These are phyloP conservation scores for Starmerella riodocensis DNA, from an alignment of 805 yeast genomes.

Conservation along the genomic window DNA sequence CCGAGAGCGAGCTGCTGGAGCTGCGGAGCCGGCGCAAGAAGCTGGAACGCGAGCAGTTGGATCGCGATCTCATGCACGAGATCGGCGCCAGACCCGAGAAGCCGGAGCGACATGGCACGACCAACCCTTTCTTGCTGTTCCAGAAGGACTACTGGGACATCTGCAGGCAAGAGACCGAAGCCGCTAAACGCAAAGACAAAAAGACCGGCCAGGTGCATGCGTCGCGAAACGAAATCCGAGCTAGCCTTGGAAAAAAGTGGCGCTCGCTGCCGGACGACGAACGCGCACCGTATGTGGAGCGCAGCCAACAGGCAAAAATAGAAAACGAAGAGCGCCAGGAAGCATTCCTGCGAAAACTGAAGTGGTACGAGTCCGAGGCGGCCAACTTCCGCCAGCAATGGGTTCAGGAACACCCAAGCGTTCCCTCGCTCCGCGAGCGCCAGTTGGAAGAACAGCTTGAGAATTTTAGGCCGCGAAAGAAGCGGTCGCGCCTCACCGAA, in stretches of 20 bases:
- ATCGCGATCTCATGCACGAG: constrained; percentile 27
- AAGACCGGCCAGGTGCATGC: constrained; percentile 25
- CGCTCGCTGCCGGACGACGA: constrained; percentile 29
- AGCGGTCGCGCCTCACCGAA: constrained; percentile 14
- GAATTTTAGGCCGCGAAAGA: constrained; percentile 9
- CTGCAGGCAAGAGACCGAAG: constrained; percentile 29
- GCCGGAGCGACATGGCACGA: constrained; percentile 29
- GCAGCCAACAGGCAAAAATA: constrained; percentile 27
- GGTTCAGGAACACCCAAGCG: constrained; percentile 27
- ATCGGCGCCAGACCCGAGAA: constrained; percentile 30
- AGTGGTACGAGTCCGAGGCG: constrained; percentile 29
- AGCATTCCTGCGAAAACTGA: constrained; percentile 25
- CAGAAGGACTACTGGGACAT: constrained; percentile 33
- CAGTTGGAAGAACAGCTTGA: constrained; percentile 17
- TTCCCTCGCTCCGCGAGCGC: constrained; percentile 18
- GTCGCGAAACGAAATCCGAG: constrained; percentile 31
- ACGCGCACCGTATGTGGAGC: constrained; percentile 29
- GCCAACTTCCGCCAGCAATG: constrained; percentile 30
- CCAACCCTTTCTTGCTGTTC: constrained; percentile 32
- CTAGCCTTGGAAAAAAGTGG: constrained; percentile 32
- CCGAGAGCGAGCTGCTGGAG: constrained; percentile 22
- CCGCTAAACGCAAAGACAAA: constrained; percentile 23
- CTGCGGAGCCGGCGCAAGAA: constrained; percentile 23
- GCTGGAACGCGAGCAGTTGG: constrained; percentile 26
- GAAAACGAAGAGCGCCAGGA: constrained; percentile 26